Evolutionary conservation across 2,329 filamentous ascomycete genomes (phyloP).

Genomic region (Fusarium metavorans): DNA sequence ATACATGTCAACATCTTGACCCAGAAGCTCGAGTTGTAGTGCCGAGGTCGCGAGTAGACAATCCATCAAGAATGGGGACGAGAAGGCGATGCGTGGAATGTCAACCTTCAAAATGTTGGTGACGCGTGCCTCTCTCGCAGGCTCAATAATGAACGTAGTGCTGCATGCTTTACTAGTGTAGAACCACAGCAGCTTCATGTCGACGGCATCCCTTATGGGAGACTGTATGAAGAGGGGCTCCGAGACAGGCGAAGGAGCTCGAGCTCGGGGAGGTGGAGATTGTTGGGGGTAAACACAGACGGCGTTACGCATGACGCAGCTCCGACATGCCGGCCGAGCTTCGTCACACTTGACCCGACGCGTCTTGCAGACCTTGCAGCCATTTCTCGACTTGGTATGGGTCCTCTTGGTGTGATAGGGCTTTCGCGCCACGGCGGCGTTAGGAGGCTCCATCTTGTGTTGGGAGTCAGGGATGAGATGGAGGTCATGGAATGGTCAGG

Average conservation of each 20-base stretch:
- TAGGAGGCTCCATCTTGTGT: not conserved
- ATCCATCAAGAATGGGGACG: not conserved
- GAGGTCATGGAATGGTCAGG: not conserved
- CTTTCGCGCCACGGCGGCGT: not conserved
- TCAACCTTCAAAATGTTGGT: not conserved
- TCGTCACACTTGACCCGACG: constrained; percentile 4
- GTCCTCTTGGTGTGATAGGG: not conserved
- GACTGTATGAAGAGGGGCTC: not conserved
- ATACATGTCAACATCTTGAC: not conserved
- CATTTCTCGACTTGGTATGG: not conserved
- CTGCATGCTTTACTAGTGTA: not conserved
- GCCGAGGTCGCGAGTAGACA: not conserved
- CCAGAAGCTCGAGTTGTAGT: not conserved
- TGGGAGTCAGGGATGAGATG: not conserved
- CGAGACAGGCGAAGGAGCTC: not conserved
- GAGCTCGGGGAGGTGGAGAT: not conserved
- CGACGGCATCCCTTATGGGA: not conserved
- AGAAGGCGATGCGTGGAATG: not conserved
- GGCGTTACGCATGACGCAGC: not conserved
- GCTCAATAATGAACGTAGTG: not conserved
- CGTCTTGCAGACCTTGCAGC: not conserved
- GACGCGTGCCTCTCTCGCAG: not conserved
- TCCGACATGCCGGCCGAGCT: not conserved
- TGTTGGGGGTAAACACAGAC: constrained; percentile 5
- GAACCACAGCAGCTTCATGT: not conserved